Evolutionary conservation across 2,329 filamentous ascomycete species (phyloP), one percentile per base, ranked within the genome.

Genomic region (Hypocrella siamensis): DNA sequence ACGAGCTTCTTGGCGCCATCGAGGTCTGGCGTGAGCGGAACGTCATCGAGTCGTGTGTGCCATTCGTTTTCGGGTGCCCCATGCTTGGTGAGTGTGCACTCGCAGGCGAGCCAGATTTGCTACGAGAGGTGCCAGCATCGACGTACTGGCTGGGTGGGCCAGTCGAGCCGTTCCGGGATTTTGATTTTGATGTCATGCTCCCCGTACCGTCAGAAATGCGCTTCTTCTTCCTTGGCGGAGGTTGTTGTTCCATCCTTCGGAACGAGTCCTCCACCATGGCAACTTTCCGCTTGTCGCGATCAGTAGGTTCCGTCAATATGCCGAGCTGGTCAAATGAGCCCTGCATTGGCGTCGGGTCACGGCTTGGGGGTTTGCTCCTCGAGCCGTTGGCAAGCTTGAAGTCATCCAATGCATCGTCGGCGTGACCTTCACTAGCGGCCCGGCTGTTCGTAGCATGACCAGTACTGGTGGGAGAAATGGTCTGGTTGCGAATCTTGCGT

Each of bases 261-360:
- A 79, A 70, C 2, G 68, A 61, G 36, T 75, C 70, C 40, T 79
- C 74, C 0, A 75, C 63, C 64, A 73, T 73, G 15, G 70, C 67
- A 9, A 78, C 65, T 42, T 79, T 79, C 22, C 74, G 60, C 51
- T 79, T 78, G 38, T 79, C 74, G 19, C 74, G 65, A 39, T 78
- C 72, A 1, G 74, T 76, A 6, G 67, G 69, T 39, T 75, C 72
- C 1, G 70, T 76, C 35, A 75, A 52, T 41, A 75, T 73, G 4
- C 67, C 67, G 2, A 69, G 49, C 8, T 69, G 68, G 31, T 76
- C 65, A 35, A 71, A 66, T 0, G 70, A 69, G 17, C 72, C 74
- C 42, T 74, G 67, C 12, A 62, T 52, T 3, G 75, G 75, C 3
- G 75, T 79, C 40, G 70, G 60, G 40, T 80, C 75, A 33, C 75